Evolutionary conservation across 2,329 filamentous ascomycete genomes (phyloP), one percentile per base, ranked within the genome.

Genomic region (Fusarium anguioides): DNA sequence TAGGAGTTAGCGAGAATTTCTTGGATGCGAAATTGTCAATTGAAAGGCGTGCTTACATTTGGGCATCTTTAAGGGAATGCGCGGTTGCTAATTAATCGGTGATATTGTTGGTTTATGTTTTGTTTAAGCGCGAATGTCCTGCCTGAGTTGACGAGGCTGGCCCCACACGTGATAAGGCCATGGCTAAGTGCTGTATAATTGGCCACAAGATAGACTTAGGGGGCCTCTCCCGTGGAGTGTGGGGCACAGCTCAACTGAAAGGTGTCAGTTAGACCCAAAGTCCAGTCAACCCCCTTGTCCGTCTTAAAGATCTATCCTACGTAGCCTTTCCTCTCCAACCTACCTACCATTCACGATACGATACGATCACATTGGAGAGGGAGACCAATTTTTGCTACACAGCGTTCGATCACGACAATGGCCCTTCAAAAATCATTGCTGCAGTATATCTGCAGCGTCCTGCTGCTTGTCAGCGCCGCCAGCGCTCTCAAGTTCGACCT

Each of bases 401-500:
- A 44, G 45, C 50, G 60, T 45, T 45, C 50, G 37, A 48, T 44
- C 37, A 59, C 49, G 40, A 56, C 71, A 72, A 87, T 87, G 85
- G 82, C 83, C 68, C 75, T 79, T 69, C 78, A 81, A 72, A 78
- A 77, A 76, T 83, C 82, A 65, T 75, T 87, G 74, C 81, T 89
- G 82, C 86, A 84, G 78, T 83, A 82, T 74, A 73, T 89, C 77
- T 87, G 84, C 81, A 82, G 84, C 78, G 74, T 89, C 49, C 78
- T 89, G 68, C 78, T 89, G 56, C 78, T 89, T 59, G 79, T 84
- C 67, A 81, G 82, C 60, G 81, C 81, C 69, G 81, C 83, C 67
- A 80, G 84, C 70, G 94, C 94, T 60, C 89, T 99, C 75, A 97
- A 97, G 84, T 97, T 99, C 86, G 96, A 99, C 75, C 88, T 99